Evolutionary conservation across 768 basidiomycete species (phyloP), one percentile per base, ranked within the genome.

Genomic region (Mycena filopes): DNA sequence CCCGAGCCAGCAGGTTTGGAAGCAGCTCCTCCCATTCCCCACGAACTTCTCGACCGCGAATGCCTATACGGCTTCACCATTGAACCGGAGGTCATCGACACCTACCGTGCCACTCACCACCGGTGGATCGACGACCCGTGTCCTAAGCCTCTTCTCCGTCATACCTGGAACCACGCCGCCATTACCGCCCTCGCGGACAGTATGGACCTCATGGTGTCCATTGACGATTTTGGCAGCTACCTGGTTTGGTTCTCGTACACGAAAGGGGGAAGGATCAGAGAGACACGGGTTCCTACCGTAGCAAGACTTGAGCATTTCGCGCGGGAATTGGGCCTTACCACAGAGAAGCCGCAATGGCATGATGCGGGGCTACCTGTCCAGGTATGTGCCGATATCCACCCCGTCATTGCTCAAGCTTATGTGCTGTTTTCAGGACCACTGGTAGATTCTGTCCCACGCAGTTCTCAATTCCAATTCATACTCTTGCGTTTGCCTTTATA

Each of bases 231-330:
- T 9, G 28, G 36, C n/a, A 28, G 20, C 13, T 29, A 56, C 18
- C 33, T 60, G 12, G 48, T n/a, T 13, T 60, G 58, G 58, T 60
- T 60, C 40, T 40, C 48, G 25, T 42, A 50, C 18, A 50, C 58
- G 15, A 49, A 42, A 41, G 26, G 38, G 2, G 58, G 58, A 40
- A 16, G 40, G 23, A 26, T 42, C n/a, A 16, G 43, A 48, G 23
- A 2, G 20, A 40, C 18, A 28, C 45, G 23, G 33, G 20, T 49
- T 16, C 48, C 58, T 21, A 60, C 28, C 26, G 38, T 48, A 29
- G 8, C 36, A 40, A 40, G 28, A 15, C 58, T 60, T 16, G 48
- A 60, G 40, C 58, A 20, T 6, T 60, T 60, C 42, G 47, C 58
- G 38, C 29, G 42, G 16, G 38, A 41, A n/a, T 42, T 60, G 28